These are phyloP conservation scores for Aspergillus sp. DNA, from an alignment of 2,329 filamentous ascomycete genomes.

Conservation along the genomic window DNA sequence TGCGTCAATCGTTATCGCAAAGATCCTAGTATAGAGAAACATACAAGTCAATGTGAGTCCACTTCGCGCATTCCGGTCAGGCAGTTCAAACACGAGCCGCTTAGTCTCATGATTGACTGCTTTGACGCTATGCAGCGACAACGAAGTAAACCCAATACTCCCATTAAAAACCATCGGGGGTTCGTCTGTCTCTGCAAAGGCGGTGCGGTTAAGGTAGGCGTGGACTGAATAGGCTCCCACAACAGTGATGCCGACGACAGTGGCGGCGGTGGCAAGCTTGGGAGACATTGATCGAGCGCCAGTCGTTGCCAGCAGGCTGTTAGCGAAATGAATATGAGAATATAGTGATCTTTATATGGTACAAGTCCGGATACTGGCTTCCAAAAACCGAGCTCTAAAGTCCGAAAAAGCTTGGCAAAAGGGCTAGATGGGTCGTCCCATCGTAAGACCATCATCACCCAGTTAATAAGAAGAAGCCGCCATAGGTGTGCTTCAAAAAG, in stretches of 20 bases:
- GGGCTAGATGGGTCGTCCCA: too few relatives aligned
- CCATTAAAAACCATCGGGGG: constrained; percentile 4
- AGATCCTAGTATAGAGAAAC: too few relatives aligned
- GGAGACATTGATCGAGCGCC: background rate
- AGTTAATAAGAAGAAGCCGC: too few relatives aligned
- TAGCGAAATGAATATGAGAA: too few relatives aligned
- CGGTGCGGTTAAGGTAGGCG: constrained; percentile 2
- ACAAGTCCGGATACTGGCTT: too few relatives aligned
- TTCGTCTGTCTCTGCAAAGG: constrained; percentile 6
- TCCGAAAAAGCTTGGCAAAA: too few relatives aligned
- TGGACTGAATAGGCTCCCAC: constrained; percentile 3
- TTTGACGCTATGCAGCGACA: constrained; percentile 45
- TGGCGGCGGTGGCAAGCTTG: background rate
- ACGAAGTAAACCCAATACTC: constrained; percentile 31
- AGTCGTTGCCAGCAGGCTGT: background rate
- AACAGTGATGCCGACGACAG: background rate
- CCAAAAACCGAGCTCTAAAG: too few relatives aligned
- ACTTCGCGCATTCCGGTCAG: constrained; percentile 37
- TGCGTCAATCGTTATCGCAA: too few relatives aligned
- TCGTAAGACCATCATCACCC: too few relatives aligned
- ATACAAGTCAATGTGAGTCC: constrained; percentile 33
- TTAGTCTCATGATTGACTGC: constrained; percentile 52
- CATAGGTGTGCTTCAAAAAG: too few relatives aligned
- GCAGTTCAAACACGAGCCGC: constrained; percentile 47
- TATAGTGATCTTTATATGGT: too few relatives aligned